A percentile compares a stretch with the other conserved stretches of the same genome.
Conservation (phyloP, 139 green algal species). For the Penium margaritaceum region DNA sequence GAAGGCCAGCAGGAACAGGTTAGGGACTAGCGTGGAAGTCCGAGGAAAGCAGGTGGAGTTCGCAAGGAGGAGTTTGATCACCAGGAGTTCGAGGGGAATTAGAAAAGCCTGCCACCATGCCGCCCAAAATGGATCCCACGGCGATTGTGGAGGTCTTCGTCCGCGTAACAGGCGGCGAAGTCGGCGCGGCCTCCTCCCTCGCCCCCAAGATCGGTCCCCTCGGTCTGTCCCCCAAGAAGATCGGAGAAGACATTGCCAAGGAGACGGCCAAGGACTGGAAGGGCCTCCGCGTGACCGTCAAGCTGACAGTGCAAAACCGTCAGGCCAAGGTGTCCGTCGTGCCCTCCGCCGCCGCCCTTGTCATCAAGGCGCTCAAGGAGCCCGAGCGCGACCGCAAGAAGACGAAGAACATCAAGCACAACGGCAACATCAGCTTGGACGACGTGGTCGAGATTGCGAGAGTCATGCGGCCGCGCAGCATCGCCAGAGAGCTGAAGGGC, state of each 20-base stretch:
- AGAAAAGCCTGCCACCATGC: constrained; percentile 72
- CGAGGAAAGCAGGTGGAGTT: too few species aligned
- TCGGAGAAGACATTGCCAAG: constrained; percentile 99
- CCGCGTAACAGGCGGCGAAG: constrained; percentile 90
- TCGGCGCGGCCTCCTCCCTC: constrained; percentile 93
- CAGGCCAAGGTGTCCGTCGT: constrained; percentile 95
- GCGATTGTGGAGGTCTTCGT: constrained; percentile 83
- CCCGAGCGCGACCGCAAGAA: constrained; percentile 47
- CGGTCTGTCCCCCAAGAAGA: constrained; percentile 98
- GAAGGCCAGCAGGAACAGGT: too few species aligned
- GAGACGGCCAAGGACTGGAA: constrained; percentile 98
- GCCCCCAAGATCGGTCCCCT: constrained; percentile 98
- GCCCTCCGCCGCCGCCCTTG: constrained; percentile 83
- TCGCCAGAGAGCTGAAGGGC: constrained; percentile 76
- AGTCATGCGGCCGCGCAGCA: constrained; percentile 85
- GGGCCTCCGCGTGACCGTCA: constrained; percentile 93
- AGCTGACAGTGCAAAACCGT: constrained; percentile 97
- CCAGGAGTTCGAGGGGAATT: too few species aligned
- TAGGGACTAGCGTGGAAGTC: too few species aligned
- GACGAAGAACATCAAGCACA: constrained; percentile 98
- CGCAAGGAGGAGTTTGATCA: too few species aligned
- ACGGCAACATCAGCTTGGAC: constrained; percentile 85
- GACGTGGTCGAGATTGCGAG: constrained; percentile 92
- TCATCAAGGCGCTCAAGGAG: constrained; percentile 93
- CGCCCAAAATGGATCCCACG: constrained; percentile 91